Conservation (phyloP, 2,329 filamentous ascomycete genomes). For the Aplosporella prunicola region DNA sequence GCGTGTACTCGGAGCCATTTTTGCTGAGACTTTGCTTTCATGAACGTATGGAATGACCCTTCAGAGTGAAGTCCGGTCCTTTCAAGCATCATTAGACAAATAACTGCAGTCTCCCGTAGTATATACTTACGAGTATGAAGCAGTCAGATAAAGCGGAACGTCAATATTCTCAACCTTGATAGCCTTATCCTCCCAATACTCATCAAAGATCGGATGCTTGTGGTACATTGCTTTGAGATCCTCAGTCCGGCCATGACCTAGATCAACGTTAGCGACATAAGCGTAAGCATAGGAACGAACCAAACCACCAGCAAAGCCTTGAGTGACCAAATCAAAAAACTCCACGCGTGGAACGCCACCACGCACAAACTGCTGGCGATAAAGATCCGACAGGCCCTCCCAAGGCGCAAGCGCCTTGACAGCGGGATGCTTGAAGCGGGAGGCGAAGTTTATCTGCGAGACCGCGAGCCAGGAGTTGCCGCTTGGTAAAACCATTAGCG, state of each 20-base stretch:
- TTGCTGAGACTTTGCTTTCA: slow-evolving; percentile 12
- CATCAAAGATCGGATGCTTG: slow-evolving; percentile 1
- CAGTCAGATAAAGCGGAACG: slow-evolving; percentile 14
- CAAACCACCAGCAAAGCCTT: slow-evolving; percentile 1
- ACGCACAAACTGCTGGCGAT: slow-evolving; percentile 14
- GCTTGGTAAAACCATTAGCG: neutral
- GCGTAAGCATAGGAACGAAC: neutral
- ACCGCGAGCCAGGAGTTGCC: slow-evolving; percentile 38
- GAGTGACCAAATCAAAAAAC: slow-evolving; percentile 10
- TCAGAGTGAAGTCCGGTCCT: slow-evolving; percentile 13
- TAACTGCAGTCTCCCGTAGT: neutral
- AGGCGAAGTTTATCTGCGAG: slow-evolving; percentile 20
- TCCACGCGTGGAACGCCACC: slow-evolving; percentile 12
- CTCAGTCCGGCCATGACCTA: slow-evolving; percentile 12
- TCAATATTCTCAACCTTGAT: slow-evolving; percentile 13
- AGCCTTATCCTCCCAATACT: slow-evolving; percentile 13
- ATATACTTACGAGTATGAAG: slow-evolving; percentile 11
- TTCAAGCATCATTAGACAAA: neutral
- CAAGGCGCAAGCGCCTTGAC: slow-evolving; percentile 8
- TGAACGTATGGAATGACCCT: slow-evolving; percentile 14
- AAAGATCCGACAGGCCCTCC: slow-evolving; percentile 11
- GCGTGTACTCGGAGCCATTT: slow-evolving; percentile 15
- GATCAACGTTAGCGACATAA: neutral
- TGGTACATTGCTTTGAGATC: slow-evolving; percentile 13
- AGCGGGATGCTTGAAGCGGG: slow-evolving; percentile 6